Base-by-base conservation (phyloP, 345 rosid genomes). In the Ceriops zippeliana region DNA sequence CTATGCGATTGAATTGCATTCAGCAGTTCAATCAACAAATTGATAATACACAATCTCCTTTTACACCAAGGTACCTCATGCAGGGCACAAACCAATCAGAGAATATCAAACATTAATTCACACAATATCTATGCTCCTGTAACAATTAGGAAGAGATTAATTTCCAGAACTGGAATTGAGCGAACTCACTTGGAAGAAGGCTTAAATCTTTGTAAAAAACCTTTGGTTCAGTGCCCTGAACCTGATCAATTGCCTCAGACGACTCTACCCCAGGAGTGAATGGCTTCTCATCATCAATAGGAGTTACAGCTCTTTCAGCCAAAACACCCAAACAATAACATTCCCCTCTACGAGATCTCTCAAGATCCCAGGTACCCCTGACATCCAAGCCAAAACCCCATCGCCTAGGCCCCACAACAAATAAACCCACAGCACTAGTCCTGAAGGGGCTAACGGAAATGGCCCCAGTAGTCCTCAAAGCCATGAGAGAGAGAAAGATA, bases 121-220 rank as follows among this genome's bases (percentile, higher is more conserved):
- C 56, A 52, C 46, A 73, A 72, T 66, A 61, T 27, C 46, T 56
- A 30, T 47, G 9, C 37, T 34, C 47, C 34, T 47, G 67, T 3
- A 53, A 37, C 52, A 31, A 66, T 5, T 32, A 53, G 10, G 20
- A 38, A 10, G 46, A 38, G 16, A 38, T 2, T 38, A 9, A 21
- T 54, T 54, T 54, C 27, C 58, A 54, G 58, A 38, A 10, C 46
- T 10, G 46, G 46, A 38, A 38, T 10, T 20, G 60, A 76, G 73
- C 37, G 30, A 66, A 84, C 97, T 86, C 83, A 93, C 98, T 93
- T 31, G 92, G 97, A 82, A 90, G 96, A 78, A 85, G 83, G 72
- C 75, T 87, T 77, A 89, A 76, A 82, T 90, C 98, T 85, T 72
- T 87, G 71, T 89, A 88, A 70, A 89, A 86, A 26, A 63, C 66